Percentiles rank a stretch among this genome's conserved stretches.
phyloP scores from a whole-genome alignment of 2,329 filamentous ascomycete species.

The Paraconiothyrium brasiliense region DNA sequence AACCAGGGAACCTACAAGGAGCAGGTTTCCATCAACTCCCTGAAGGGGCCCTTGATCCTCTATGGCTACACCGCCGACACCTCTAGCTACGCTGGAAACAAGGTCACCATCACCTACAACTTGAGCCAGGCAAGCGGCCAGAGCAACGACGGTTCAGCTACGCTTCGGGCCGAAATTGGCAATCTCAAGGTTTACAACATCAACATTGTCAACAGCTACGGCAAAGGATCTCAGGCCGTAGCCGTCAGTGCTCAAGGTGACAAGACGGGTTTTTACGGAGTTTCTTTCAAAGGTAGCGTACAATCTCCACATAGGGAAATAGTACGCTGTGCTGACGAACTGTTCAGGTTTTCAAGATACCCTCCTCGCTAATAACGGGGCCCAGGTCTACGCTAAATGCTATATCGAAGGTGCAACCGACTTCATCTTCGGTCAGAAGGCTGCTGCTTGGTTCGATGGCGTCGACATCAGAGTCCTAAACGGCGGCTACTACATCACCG shows the following conservation, averaged over 20 bases:
- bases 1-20: constrained; percentile 68
- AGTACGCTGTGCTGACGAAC: background rate
- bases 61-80: constrained; percentile 68
- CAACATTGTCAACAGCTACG: constrained; percentile 60
- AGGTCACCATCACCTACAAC: constrained; percentile 64
- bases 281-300: constrained; percentile 56
- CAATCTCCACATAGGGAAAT: no score
- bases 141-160: constrained; percentile 64
- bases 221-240: constrained; percentile 61
- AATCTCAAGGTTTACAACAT: constrained; percentile 71
- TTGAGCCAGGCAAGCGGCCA: constrained; percentile 58
- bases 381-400: constrained; percentile 65
- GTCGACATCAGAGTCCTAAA: constrained; percentile 59
- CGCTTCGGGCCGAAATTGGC: constrained; percentile 57
- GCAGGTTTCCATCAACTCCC: constrained; percentile 64
- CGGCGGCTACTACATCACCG: constrained; percentile 50
- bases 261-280: constrained; percentile 67
- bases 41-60: constrained; percentile 62
- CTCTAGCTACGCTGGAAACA: constrained; percentile 62
- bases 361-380: constrained; percentile 54
- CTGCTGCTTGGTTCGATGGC: constrained; percentile 62
- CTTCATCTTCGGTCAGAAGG: constrained; percentile 67
- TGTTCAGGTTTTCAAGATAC: constrained; percentile 64
- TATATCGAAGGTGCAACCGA: constrained; percentile 68
- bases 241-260: constrained; percentile 62